Base-by-base conservation (phyloP, 129 eudicot species). In the Sambucus nigra region DNA sequence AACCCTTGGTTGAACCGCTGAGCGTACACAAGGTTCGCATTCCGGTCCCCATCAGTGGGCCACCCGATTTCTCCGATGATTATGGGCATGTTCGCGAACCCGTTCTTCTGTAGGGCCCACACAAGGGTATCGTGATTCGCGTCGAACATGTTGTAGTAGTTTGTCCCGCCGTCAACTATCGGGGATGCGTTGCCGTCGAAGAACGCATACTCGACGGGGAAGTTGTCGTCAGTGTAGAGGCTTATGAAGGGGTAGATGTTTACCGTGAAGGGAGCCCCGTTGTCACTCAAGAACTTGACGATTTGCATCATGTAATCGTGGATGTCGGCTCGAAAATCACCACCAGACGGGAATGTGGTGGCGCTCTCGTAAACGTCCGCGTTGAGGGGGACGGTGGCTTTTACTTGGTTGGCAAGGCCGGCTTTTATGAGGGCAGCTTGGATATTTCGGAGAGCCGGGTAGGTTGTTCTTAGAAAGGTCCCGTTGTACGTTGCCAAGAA, bases 11-110 rank as follows among this genome's bases (percentile, higher is more conserved):
- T 69, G 76, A 81, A 81, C 17, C 84, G 29, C 22, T 70, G 81
- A 0, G 89, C 89, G 19, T 28, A 56, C 22, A 10, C 4, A 23
- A 58, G 28, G 63, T 77, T 77, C 4, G 89, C 89, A 48, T 77
- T 77, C 13, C 70, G 60, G 62, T 81, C 89, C 10, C 89, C 89
- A 25, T 81, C 89, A 0, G 82, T 80, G 1, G 87, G 87, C 87
- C 87, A 80, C 2, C 87, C 87, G 16, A 80, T 55, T 46, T 81
- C 89, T 2, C 89, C 89, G 1, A 81, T 52, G 17, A 81, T 67
- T 3, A 81, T 77, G 5, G 78, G 76, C 68, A 81, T 20, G 44
- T 77, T 74, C 2, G 42, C 46, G 15, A 61, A 81, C 1, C 89
- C 89, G 23, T 73, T 73, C 62, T 63, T 73, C 23, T 67, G 78